phyloP scores from a whole-genome alignment of 257 asterid genomes.

The Gentiana macrophylla region DNA sequence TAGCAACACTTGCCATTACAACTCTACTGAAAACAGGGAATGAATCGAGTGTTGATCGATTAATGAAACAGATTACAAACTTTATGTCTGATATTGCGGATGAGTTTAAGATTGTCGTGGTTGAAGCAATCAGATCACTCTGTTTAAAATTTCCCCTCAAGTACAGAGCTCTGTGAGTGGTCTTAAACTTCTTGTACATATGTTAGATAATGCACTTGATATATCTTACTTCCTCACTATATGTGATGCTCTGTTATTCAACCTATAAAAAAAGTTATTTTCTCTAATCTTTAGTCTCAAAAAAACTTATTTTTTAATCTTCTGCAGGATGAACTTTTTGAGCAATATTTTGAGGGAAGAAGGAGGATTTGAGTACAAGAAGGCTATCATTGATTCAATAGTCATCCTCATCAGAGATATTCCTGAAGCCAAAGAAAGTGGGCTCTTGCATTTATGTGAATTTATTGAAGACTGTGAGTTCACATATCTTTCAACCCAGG shows the following conservation, averaged over 20 bases:
- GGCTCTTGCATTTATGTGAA: constrained; percentile 87
- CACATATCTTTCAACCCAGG: constrained; percentile 97
- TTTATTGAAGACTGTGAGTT: constrained; percentile 96
- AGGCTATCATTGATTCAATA: constrained; percentile 90
- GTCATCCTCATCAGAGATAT: constrained; percentile 91
- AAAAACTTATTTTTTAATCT: neutral
- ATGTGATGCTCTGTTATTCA: too few relatives aligned
- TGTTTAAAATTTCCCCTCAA: constrained; percentile 92
- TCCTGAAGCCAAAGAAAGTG: constrained; percentile 94
- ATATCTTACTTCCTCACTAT: neutral
- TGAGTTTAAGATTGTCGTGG: constrained; percentile 95
- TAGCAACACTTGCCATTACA: constrained; percentile 90
- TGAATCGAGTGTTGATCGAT: constrained; percentile 87
- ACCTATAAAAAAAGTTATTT: too few relatives aligned
- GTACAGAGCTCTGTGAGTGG: constrained; percentile 84
- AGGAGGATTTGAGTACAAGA: constrained; percentile 95
- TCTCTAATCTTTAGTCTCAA: neutral
- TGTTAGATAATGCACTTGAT: constrained; percentile 1
- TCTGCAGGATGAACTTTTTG: constrained; percentile 75
- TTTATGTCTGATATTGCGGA: constrained; percentile 98
- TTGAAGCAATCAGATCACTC: constrained; percentile 85
- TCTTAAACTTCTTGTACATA: constrained; percentile 10
- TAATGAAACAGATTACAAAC: constrained; percentile 87
- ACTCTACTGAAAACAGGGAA: constrained; percentile 91
- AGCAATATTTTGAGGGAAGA: constrained; percentile 94